Evolutionary conservation across 768 basidiomycete species (phyloP), one percentile per base, ranked within the genome.

Genomic region (Sporobolomyces phaffii): DNA sequence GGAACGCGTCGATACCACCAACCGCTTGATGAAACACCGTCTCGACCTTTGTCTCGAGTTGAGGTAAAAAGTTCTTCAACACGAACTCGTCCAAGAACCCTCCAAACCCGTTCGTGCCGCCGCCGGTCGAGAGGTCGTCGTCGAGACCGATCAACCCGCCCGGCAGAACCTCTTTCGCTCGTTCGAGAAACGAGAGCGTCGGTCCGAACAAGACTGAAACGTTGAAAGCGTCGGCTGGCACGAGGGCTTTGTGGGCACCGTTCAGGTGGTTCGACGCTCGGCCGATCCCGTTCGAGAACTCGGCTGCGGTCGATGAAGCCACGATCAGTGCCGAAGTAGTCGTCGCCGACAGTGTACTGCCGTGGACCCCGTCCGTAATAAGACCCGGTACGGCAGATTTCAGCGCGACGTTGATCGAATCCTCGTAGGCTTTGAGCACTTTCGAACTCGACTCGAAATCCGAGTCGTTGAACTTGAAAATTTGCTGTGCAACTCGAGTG

Each of bases 161-260:
- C 2, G 92, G 91, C 33, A 96, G 79, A 31, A 87, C 80, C 29
- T 85, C 83, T 45, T 85, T 80, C 28, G 91, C 82, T 9, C 86
- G 83, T 60, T 86, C 83, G 62, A 97, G 81, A 77, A 93, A 98
- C 1, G 86, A 81, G 26, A 96, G 80, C 17, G 92, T 94, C 1
- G 96, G 94, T 69, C 90, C 89, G 77, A 98, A 97, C n/a, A 99
- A 81, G 20, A 91, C 84, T 54, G 86, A 88, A 60, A 97, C 90
- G 78, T 94, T 91, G 80, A 97, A 97, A 3, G 91, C 90, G 75
- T 97, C 89, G 2, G 96, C 88, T 51, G 85, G 85, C 62, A 97
- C 87, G 26, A 98, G 82, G 36, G 89, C 81, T 50, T 88, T 84
- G 79, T 98, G 96, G 60, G 87, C 87, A 48, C 90, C 86, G 49